These are phyloP conservation scores for Aulographum hederae DNA, from an alignment of 2,329 filamentous ascomycete genomes.

Conservation along the genomic window DNA sequence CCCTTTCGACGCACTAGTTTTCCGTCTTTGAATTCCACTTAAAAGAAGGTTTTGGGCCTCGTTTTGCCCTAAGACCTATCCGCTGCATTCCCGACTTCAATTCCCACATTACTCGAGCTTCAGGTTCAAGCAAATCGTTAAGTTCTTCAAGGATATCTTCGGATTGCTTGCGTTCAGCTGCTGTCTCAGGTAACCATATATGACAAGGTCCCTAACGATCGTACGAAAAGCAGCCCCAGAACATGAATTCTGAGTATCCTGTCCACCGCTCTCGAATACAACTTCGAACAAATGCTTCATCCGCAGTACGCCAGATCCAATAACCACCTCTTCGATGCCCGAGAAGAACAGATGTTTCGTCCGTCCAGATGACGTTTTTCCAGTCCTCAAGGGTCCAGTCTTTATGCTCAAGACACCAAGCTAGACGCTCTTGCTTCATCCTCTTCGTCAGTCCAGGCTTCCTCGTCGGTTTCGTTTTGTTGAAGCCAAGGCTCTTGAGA, in stretches of 20 bases:
- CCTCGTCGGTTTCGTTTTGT: too few relatives aligned
- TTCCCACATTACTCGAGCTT: background rate
- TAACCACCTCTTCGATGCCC: background rate
- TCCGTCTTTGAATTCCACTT: background rate
- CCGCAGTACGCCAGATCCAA: background rate
- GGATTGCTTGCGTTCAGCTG: background rate
- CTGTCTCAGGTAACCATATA: background rate
- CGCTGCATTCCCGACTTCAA: too few relatives aligned
- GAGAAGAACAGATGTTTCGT: slow-evolving; percentile 5
- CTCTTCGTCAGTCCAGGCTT: too few relatives aligned
- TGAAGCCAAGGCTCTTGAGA: too few relatives aligned
- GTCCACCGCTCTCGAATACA: background rate
- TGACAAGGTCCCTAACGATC: background rate
- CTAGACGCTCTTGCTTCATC: too few relatives aligned
- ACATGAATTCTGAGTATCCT: background rate
- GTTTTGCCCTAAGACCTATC: too few relatives aligned
- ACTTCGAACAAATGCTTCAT: background rate
- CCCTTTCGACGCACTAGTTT: background rate
- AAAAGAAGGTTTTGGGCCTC: too few relatives aligned
- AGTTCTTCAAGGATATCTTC: background rate
- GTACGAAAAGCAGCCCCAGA: too few relatives aligned
- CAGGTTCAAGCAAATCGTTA: background rate
- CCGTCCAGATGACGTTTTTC: slow-evolving; percentile 7
- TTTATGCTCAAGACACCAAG: too few relatives aligned
- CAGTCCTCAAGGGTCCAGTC: slow-evolving; percentile 7